Evolutionary conservation across 1,139 yeast genomes (phyloP).

Genomic region (Sugiyamaella xylanicola): DNA sequence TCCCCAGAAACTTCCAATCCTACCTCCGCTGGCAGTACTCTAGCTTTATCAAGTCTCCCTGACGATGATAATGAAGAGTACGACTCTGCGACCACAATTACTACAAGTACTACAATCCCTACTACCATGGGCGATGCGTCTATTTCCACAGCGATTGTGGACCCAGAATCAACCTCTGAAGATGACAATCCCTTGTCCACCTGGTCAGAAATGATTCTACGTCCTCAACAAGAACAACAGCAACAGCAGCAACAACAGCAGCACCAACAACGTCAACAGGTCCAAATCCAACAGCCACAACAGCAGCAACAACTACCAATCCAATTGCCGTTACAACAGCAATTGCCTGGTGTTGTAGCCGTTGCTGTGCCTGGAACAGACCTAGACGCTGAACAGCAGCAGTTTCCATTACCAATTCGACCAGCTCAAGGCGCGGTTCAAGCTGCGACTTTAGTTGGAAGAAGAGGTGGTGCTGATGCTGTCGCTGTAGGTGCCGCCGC

Average conservation of each 20-base stretch:
- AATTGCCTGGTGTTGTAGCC: not conserved
- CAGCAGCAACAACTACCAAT: conserved; percentile 14
- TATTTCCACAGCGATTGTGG: conserved; percentile 14
- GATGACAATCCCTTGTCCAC: conserved; percentile 14
- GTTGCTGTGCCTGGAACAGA: not conserved
- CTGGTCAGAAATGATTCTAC: conserved; percentile 14
- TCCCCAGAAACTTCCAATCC: conserved; percentile 23
- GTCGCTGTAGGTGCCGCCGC: not conserved
- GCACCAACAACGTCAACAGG: conserved; percentile 15
- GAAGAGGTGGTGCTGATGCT: not conserved
- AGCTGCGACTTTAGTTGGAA: conserved; percentile 19
- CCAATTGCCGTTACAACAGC: not conserved
- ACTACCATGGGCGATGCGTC: conserved; percentile 3
- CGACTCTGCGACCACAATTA: conserved; percentile 11
- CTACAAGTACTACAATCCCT: not conserved
- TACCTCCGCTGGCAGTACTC: not conserved
- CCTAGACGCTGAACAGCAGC: conserved; percentile 4
- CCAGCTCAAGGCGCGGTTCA: conserved; percentile 21
- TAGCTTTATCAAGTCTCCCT: not conserved
- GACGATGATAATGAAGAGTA: conserved; percentile 14
- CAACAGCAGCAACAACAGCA: conserved; percentile 12
- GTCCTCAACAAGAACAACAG: conserved; percentile 10
- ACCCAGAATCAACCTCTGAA: conserved; percentile 15
- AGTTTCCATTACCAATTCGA: conserved; percentile 15
- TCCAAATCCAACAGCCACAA: conserved; percentile 11